These are phyloP conservation scores for Mangifera indica DNA, from an alignment of 345 rosid species.

Conservation along the genomic window DNA sequence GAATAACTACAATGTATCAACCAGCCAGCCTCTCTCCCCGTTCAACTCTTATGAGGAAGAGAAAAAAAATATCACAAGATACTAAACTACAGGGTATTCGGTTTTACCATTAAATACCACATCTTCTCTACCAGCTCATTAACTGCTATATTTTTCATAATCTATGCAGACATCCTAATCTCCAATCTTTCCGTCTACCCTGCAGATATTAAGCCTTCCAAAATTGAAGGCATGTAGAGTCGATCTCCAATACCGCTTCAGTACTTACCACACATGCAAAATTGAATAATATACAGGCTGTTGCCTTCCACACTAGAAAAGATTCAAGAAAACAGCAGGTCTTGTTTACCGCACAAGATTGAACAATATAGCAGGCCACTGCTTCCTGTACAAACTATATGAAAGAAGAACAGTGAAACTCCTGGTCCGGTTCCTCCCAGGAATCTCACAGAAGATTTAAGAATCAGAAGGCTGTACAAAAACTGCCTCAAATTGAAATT, in stretches of 20 bases:
- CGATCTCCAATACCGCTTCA: conserved; percentile 2
- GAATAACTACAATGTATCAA: conserved; percentile 5
- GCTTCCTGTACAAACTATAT: conserved; percentile 20
- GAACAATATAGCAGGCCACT: conserved; percentile 6
- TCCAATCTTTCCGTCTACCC: conserved; percentile 6
- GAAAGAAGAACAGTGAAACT: conserved; percentile 23
- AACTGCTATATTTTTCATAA: conserved; percentile 28
- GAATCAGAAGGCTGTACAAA: conserved; percentile 58
- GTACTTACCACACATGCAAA: neutral
- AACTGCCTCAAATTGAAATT: conserved; percentile 47
- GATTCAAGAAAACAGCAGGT: conserved; percentile 1
- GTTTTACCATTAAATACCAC: conserved; percentile 19
- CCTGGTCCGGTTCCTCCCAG: conserved; percentile 46
- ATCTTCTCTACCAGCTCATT: conserved; percentile 22
- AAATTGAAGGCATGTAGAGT: neutral
- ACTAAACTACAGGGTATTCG: conserved; percentile 4
- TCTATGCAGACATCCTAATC: conserved; percentile 24
- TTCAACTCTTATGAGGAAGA: conserved; percentile 17
- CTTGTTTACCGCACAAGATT: neutral
- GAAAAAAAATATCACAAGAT: conserved; percentile 10
- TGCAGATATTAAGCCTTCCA: conserved; percentile 5
- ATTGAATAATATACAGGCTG: neutral
- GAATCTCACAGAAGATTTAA: conserved; percentile 40
- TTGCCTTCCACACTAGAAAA: neutral
- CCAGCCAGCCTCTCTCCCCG: conserved; percentile 7